Base-by-base conservation (phyloP, 2,329 filamentous ascomycete genomes). In the Ophiosphaerella herpotricha region DNA sequence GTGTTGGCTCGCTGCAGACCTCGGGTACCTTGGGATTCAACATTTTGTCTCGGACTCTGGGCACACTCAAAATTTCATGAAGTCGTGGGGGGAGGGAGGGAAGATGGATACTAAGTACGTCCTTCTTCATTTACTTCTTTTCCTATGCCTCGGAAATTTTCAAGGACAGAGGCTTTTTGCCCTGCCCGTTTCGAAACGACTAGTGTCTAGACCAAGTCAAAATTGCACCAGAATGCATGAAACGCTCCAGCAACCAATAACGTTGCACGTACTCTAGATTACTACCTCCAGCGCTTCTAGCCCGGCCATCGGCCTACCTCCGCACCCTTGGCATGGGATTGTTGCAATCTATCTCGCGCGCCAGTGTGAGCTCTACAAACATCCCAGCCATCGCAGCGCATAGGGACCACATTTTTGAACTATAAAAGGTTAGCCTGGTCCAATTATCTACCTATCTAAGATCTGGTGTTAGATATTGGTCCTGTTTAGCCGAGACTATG, bases 301-400 rank as follows among this genome's bases (percentile, higher is more conserved):
- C 44, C 9, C 39, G 41, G 42, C 46, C 44, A 44, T 33, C 54
- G 50, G 51, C 43, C 44, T 48, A 40, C 52, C 44, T 42, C 46
- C 57, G 48, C 39, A 46, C 50, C 39, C 59, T 41, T 54, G 54
- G 55, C 53, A 47, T 29, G 43, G 53, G 60, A 66, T 68, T 42
- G 62, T 67, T 55, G 43, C 54, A 61, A 66, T 68, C 43, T 63
- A 67, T 55, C 35, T 63, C 59, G 55, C 47, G 51, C 65, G 52
- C 24, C 52, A 43, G 60, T 52, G 51, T 50, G 48, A 46, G 46
- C 50, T 35, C 50, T 40, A 34, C 44, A 36, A 46, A 54, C 54
- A 46, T 9, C 37, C 37, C 50, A 26, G 26, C 16, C 16, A 18
- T 18, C 3, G 16, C 16, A 18, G 16, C 16, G 3, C 26, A 29